A percentile compares a stretch with the other conserved stretches of the same genome.
These are phyloP conservation scores for Microcyclosporella mali DNA, from an alignment of 2,329 filamentous ascomycete species.

Conservation along the genomic window DNA sequence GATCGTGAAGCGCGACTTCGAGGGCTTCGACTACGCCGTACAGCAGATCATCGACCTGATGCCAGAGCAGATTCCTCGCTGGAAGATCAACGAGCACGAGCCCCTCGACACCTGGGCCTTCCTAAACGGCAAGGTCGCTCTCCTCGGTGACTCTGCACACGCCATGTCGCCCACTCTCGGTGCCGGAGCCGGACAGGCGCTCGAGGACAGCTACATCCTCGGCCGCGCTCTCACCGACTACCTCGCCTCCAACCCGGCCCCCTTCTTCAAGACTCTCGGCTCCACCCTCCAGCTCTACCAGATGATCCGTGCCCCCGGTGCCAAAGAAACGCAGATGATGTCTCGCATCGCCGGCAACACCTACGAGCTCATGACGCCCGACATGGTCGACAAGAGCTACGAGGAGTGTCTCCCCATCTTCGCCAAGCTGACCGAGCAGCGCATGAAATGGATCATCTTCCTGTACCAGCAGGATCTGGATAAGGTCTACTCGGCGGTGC, in stretches of 20 bases:
- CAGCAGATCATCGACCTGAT: conserved; percentile 22
- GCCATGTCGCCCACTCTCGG: conserved; percentile 51
- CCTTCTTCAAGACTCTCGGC: conserved; percentile 16
- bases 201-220: conserved; percentile 49
- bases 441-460: conserved; percentile 25
- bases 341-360: conserved; percentile 30
- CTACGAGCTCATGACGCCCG: conserved; percentile 34
- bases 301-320: conserved; percentile 30
- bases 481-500: too few relatives aligned
- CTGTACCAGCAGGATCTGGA: too few relatives aligned
- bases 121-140: conserved; percentile 32
- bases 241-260: conserved; percentile 12
- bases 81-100: conserved; percentile 23
- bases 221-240: conserved; percentile 27
- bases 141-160: conserved; percentile 54
- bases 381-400: conserved; percentile 30
- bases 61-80: conserved; percentile 20
- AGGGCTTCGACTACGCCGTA: conserved; percentile 8
- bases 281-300: conserved; percentile 31
- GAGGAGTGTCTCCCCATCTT: conserved; percentile 35
- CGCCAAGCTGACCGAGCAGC: conserved; percentile 25
- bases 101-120: conserved; percentile 33
- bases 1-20: conserved; percentile 23
- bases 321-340: conserved; percentile 30
- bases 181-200: conserved; percentile 50